phyloP scores from a whole-genome alignment of 108 stramenopile genomes.

The Conticribra weissflogii region DNA sequence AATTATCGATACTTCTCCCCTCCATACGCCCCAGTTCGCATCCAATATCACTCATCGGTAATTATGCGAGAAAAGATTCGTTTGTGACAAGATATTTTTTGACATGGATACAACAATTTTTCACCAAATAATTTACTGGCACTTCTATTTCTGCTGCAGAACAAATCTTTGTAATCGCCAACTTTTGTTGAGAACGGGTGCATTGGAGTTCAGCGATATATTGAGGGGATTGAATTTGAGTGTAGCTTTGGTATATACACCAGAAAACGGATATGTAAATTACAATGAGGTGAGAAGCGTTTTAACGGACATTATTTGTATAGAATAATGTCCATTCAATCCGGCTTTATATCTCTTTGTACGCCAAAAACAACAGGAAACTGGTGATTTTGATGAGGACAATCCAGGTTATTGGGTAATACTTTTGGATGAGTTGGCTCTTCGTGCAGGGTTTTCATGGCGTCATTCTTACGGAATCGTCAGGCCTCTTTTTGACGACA shows the following conservation, averaged over 20 bases:
- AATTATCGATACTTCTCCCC: slow-evolving; percentile 5
- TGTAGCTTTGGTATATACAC: background rate
- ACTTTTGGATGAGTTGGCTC: slow-evolving; percentile 51
- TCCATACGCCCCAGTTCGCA: slow-evolving; percentile 10
- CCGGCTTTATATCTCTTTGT: background rate
- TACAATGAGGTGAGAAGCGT: background rate
- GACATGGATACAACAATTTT: no score
- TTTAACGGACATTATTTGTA: background rate
- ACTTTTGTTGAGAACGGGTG: background rate
- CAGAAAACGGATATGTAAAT: background rate
- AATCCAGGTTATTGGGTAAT: slow-evolving; percentile 27
- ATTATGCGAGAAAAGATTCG: no score
- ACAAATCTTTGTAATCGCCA: slow-evolving; percentile 15
- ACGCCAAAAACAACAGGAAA: background rate
- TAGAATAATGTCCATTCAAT: background rate
- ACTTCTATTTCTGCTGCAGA: no score
- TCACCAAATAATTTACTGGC: no score
- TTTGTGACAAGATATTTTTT: no score
- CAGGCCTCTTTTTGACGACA: background rate
- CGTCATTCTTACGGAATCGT: slow-evolving; percentile 28
- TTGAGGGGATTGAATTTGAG: slow-evolving; percentile 12
- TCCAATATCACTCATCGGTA: slow-evolving; percentile 25
- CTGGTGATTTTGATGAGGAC: background rate
- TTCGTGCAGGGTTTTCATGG: slow-evolving; percentile 52
- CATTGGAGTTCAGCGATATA: slow-evolving; percentile 8